phyloP scores from a whole-genome alignment of 2,329 filamentous ascomycete species.

The Cladosporium sp. region DNA sequence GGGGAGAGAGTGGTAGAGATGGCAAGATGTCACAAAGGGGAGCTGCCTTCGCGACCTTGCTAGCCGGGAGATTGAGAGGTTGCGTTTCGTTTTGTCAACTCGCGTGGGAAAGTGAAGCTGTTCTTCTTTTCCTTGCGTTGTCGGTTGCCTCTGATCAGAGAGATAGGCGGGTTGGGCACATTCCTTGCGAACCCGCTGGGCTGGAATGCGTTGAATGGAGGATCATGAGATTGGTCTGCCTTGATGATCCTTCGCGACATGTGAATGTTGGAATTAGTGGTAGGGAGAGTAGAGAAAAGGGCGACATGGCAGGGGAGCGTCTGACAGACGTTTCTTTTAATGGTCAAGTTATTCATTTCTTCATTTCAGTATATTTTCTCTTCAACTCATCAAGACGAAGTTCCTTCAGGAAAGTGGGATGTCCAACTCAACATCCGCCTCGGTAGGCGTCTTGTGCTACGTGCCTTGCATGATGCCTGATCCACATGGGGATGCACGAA shows the following conservation, averaged over 20 bases:
- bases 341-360: neutral
- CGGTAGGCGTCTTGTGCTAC: constrained; percentile 18
- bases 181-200: constrained; percentile 20
- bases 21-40: constrained; percentile 7
- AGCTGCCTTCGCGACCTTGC: constrained; percentile 1
- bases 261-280: no score
- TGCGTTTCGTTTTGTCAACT: neutral
- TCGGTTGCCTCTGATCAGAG: neutral
- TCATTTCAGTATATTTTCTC: no score
- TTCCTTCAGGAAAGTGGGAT: no score
- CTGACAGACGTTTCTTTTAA: no score
- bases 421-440: no score
- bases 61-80: constrained; percentile 4
- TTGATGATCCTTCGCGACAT: no score
- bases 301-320: no score
- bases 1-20: no score
- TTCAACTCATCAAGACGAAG: no score
- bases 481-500: neutral
- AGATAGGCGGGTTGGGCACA: constrained; percentile 13
- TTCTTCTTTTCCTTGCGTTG: constrained; percentile 20
- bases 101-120: constrained; percentile 13
- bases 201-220: constrained; percentile 22
- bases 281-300: no score
- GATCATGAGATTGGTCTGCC: neutral
- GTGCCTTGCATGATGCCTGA: constrained; percentile 27